Percentiles rank a stretch among this genome's conserved stretches.
phyloP scores from a whole-genome alignment of 2,329 filamentous ascomycete species.

The Phialophora macrospora region DNA sequence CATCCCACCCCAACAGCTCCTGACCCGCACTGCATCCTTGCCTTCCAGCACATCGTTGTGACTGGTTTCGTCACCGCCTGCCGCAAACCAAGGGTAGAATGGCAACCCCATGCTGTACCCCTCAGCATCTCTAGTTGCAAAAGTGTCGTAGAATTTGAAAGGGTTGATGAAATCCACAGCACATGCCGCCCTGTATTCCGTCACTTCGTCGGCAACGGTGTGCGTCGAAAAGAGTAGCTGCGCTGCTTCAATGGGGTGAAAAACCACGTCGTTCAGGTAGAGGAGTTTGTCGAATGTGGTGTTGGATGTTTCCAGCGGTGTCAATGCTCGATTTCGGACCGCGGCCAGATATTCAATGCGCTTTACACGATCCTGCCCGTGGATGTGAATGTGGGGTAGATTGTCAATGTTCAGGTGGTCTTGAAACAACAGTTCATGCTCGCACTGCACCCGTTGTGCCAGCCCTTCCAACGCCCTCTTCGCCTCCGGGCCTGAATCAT shows the following conservation, averaged over 20 bases:
- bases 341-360: conserved; percentile 75
- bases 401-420: conserved; percentile 61
- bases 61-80: conserved; percentile 55
- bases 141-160: conserved; percentile 78
- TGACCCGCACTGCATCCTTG: conserved; percentile 66
- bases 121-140: conserved; percentile 72
- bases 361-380: conserved; percentile 67
- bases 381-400: conserved; percentile 65
- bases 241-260: conserved; percentile 62
- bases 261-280: conserved; percentile 71
- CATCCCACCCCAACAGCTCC: conserved; percentile 79
- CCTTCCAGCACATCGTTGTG: conserved; percentile 67
- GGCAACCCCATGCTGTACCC: conserved; percentile 71
- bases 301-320: conserved; percentile 60
- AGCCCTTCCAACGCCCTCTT: conserved; percentile 61
- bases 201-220: conserved; percentile 54
- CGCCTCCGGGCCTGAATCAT: conserved; percentile 65
- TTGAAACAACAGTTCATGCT: conserved; percentile 63
- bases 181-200: conserved; percentile 71
- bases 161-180: conserved; percentile 76
- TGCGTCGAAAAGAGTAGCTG: conserved; percentile 68
- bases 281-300: conserved; percentile 61
- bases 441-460: conserved; percentile 55
- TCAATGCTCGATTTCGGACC: conserved; percentile 71
- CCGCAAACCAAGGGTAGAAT: conserved; percentile 74